Evolutionary conservation across 345 rosid genomes (phyloP).

Genomic region (Eucalyptus globulus): DNA sequence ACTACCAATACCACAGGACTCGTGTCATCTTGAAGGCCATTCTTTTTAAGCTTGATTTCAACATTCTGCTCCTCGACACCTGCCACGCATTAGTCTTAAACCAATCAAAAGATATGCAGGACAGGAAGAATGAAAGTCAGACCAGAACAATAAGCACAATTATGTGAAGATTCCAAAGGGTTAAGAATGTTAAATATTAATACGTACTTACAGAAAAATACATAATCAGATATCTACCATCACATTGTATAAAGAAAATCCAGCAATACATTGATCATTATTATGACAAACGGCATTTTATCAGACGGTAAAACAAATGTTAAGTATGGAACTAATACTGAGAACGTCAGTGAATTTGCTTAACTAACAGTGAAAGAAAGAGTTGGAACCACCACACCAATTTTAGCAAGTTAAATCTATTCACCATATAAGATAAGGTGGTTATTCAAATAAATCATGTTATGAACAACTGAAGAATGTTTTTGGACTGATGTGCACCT

Average conservation of each 20-base stretch:
- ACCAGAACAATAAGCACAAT: background rate
- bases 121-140: background rate
- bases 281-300: background rate
- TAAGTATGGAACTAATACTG: background rate
- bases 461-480: background rate
- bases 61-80: slow-evolving; percentile 61
- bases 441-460: background rate
- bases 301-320: background rate
- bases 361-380: background rate
- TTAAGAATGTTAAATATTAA: background rate
- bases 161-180: background rate
- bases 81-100: slow-evolving; percentile 8
- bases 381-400: background rate
- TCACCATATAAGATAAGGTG: background rate
- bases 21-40: slow-evolving; percentile 26
- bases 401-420: background rate
- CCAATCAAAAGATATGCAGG: background rate
- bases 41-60: slow-evolving; percentile 56
- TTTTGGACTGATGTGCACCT: background rate
- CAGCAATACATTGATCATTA: background rate
- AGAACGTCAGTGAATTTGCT: background rate
- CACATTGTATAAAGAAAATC: background rate
- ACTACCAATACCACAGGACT: slow-evolving; percentile 49
- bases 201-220: background rate
- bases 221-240: background rate